Percentiles rank a stretch among this genome's conserved stretches.
These are phyloP conservation scores for Trichoderma hamatum DNA, from an alignment of 2,329 filamentous ascomycete species.

Conservation along the genomic window DNA sequence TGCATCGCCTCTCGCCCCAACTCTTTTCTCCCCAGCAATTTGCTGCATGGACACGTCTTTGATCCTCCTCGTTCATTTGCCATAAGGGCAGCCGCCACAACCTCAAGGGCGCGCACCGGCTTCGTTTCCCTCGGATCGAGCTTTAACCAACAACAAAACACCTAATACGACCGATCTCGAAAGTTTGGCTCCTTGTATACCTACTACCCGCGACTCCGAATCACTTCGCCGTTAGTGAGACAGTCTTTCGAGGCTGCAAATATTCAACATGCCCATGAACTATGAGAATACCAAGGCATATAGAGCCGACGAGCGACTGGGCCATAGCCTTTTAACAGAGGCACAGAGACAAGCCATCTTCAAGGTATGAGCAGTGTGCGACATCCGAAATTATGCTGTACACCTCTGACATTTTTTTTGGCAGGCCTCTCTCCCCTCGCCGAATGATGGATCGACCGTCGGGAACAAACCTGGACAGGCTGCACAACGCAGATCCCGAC, in stretches of 20 bases:
- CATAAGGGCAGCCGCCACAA: constrained; percentile 12
- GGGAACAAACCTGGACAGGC: constrained; percentile 33
- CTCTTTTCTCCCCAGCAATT: constrained; percentile 15
- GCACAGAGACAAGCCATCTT: constrained; percentile 44
- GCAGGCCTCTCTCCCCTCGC: constrained; percentile 44
- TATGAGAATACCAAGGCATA: constrained; percentile 45
- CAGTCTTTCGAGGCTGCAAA: constrained; percentile 37
- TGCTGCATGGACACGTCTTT: constrained; percentile 23
- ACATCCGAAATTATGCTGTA: not conserved
- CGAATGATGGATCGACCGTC: constrained; percentile 38
- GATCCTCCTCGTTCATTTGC: not conserved
- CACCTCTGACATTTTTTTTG: constrained; percentile 27
- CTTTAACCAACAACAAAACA: not conserved
- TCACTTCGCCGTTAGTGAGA: constrained; percentile 28
- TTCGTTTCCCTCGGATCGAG: not conserved
- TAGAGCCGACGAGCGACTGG: constrained; percentile 43
- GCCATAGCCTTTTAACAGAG: constrained; percentile 42
- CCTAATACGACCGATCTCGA: not conserved
- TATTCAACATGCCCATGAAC: constrained; percentile 41
- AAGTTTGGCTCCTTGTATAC: not conserved
- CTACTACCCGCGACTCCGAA: not conserved
- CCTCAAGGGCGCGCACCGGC: not conserved
- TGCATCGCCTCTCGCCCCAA: constrained; percentile 24
- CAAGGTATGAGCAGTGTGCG: constrained; percentile 34
- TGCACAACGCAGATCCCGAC: constrained; percentile 45